Percentiles rank a stretch among this genome's conserved stretches.
Conservation (phyloP, 169 alveolate genomes). For the Cryptosporidium sp. region DNA sequence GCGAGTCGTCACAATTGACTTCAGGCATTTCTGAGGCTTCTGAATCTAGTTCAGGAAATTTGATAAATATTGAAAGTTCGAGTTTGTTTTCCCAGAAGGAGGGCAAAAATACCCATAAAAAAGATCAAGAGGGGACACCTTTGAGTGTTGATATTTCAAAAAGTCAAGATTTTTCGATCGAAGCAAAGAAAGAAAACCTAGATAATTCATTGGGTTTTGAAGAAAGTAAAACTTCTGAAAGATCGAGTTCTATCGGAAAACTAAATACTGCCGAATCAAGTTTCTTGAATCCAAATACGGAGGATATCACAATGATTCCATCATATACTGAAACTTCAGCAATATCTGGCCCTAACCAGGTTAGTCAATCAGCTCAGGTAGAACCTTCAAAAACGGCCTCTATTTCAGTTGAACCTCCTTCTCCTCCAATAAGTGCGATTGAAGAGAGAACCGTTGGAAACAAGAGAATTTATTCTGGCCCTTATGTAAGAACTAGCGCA, state of each 20-base stretch:
- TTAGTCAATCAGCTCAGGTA: not conserved
- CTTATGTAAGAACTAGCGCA: conserved; percentile 53
- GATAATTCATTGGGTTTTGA: not conserved
- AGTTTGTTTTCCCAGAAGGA: not conserved
- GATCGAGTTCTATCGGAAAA: not conserved
- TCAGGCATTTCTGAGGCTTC: conserved; percentile 55
- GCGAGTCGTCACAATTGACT: conserved; percentile 1
- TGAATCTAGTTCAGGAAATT: not conserved
- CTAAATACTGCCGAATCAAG: not conserved
- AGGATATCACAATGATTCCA: not conserved
- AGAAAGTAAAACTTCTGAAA: not conserved
- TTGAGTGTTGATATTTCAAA: conserved; percentile 2
- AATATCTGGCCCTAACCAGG: not conserved
- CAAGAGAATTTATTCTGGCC: conserved; percentile 58
- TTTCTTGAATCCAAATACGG: conserved; percentile 46
- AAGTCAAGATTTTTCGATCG: not conserved
- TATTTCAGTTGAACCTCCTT: conserved; percentile 50
- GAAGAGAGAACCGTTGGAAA: conserved; percentile 58
- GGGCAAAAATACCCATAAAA: not conserved
- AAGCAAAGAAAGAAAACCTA: not conserved
- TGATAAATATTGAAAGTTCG: not conserved
- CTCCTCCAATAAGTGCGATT: conserved; percentile 43
- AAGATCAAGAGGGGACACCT: not conserved
- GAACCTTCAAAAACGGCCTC: conserved; percentile 9
- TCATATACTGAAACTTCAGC: not conserved